phyloP scores from a whole-genome alignment of 1,139 yeast species.

The Kurtzmaniella natalensis region DNA sequence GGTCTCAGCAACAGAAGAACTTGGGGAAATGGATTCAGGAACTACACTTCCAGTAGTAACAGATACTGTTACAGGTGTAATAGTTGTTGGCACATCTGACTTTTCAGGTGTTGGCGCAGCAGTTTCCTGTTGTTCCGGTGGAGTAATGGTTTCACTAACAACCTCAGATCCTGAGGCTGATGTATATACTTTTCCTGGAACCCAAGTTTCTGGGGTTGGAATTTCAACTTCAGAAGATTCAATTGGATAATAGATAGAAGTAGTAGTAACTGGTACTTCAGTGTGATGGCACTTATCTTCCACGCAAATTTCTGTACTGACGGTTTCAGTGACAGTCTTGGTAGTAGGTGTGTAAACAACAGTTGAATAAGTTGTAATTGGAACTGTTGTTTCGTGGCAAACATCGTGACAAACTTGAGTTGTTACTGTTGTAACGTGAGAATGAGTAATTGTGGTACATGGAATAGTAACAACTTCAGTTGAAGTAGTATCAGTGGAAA shows the following conservation, averaged over 20 bases:
- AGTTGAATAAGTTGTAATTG: slow-evolving; percentile 1
- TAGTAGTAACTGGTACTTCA: slow-evolving; percentile 14
- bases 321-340: slow-evolving; percentile 7
- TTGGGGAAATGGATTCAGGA: slow-evolving; percentile 2
- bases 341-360: slow-evolving; percentile 6
- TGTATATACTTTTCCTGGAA: slow-evolving; percentile 4
- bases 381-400: background rate
- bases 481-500: slow-evolving; percentile 1
- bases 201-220: slow-evolving; percentile 4
- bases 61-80: slow-evolving; percentile 12
- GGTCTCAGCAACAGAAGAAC: slow-evolving; percentile 2
- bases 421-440: background rate
- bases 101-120: slow-evolving; percentile 8
- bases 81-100: slow-evolving; percentile 13
- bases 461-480: background rate
- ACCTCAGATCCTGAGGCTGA: background rate
- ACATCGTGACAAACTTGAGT: background rate
- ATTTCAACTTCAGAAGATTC: no score
- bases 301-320: slow-evolving; percentile 9
- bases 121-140: slow-evolving; percentile 4
- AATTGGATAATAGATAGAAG: slow-evolving; percentile 1
- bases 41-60: slow-evolving; percentile 9
- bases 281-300: slow-evolving; percentile 11
- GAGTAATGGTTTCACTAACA: background rate
- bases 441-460: background rate